Evolutionary conservation across 805 yeast species (phyloP).

Genomic region (Starmerella scarabaei): DNA sequence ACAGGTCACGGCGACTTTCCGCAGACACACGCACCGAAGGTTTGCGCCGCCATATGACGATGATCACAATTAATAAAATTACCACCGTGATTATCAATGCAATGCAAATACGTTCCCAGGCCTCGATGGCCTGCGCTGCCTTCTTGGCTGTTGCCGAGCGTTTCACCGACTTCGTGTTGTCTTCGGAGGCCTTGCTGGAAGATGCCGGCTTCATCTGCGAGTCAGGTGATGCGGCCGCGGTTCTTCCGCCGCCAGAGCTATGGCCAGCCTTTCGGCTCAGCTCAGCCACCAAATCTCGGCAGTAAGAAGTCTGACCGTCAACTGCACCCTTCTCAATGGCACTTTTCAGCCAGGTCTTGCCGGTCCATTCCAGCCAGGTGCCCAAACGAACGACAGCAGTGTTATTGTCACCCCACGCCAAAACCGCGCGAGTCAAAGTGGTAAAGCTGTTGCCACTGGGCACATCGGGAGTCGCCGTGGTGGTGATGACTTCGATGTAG

Average conservation of each 20-base stretch:
- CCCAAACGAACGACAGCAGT: constrained; percentile 56
- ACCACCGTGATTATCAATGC: constrained; percentile 7
- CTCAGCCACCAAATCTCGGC: constrained; percentile 36
- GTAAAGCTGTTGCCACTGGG: constrained; percentile 80
- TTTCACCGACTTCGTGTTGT: constrained; percentile 11
- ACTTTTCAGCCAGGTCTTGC: constrained; percentile 80
- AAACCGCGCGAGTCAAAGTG: constrained; percentile 30
- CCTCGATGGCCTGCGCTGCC: constrained; percentile 16
- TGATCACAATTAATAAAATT: constrained; percentile 12
- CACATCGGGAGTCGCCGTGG: constrained; percentile 78
- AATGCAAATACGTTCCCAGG: constrained; percentile 15
- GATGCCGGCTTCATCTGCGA: constrained; percentile 8
- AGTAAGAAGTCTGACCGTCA: constrained; percentile 62
- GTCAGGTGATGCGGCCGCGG: neutral
- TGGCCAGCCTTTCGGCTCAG: constrained; percentile 21
- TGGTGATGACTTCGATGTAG: constrained; percentile 46
- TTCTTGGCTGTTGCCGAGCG: constrained; percentile 10
- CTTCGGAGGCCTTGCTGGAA: constrained; percentile 2
- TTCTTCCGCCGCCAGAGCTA: constrained; percentile 14
- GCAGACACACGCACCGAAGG: neutral
- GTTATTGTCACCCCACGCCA: constrained; percentile 60
- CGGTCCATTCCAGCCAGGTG: constrained; percentile 69
- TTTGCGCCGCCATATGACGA: constrained; percentile 4
- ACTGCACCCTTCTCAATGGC: constrained; percentile 76
- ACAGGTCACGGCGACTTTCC: constrained; percentile 14